phyloP scores from a whole-genome alignment of 345 rosid genomes.

The Arabidopsis thaliana region DNA sequence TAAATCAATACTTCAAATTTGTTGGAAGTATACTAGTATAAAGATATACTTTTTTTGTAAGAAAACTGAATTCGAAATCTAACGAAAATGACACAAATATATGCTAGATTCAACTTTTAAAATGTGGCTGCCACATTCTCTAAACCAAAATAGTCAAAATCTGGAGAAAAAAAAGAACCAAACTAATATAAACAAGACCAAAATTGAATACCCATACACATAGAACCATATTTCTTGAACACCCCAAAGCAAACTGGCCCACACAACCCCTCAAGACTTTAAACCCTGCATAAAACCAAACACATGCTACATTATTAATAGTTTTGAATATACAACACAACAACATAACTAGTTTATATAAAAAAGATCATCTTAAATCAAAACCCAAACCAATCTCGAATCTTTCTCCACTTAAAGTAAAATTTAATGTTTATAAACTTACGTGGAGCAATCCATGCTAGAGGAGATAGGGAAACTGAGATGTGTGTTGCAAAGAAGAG shows the following conservation, averaged over 20 bases:
- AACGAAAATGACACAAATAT: neutral
- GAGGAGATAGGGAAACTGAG: conserved; percentile 61
- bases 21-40: too few relatives aligned
- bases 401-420: neutral
- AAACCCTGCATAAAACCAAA: conserved; percentile 27
- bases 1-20: too few relatives aligned
- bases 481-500: conserved; percentile 46
- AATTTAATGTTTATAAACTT: neutral
- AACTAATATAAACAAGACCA: neutral
- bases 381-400: too few relatives aligned
- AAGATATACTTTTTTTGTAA: neutral
- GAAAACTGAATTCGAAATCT: neutral
- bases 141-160: neutral
- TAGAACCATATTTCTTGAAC: neutral
- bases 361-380: too few relatives aligned
- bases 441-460: conserved; percentile 61
- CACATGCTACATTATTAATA: neutral
- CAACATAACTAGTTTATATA: neutral
- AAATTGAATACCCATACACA: conserved; percentile 1
- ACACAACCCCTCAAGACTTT: conserved; percentile 20
- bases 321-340: neutral
- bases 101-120: neutral
- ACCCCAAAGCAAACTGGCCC: conserved; percentile 13
- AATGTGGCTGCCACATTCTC: conserved; percentile 7
- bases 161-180: neutral